A percentile compares a stretch with the other conserved stretches of the same genome.
These are phyloP conservation scores for Malassezia sp. DNA, from an alignment of 1,284 basidiomycete genomes.

Conservation along the genomic window DNA sequence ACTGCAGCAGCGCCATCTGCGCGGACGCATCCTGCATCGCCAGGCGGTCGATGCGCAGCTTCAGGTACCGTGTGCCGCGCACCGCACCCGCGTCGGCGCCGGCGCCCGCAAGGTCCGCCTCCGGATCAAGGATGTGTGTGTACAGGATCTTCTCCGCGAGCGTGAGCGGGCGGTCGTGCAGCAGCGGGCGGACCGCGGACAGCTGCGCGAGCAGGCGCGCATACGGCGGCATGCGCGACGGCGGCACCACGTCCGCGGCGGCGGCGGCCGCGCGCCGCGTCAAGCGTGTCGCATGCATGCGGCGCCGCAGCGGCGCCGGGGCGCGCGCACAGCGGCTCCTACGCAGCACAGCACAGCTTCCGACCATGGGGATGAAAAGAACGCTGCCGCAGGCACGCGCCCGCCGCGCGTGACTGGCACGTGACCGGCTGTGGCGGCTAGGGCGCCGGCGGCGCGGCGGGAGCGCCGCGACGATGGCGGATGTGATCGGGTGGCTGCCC, in stretches of 20 bases:
- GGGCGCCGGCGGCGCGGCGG: background rate
- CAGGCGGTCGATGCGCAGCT: constrained; percentile 79
- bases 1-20: constrained; percentile 98
- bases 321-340: too few relatives aligned
- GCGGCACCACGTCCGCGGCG: constrained; percentile 21
- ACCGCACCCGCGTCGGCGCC: constrained; percentile 52
- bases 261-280: too few relatives aligned
- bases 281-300: constrained; percentile 1
- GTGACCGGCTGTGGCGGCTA: background rate
- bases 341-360: too few relatives aligned
- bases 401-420: background rate
- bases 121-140: constrained; percentile 75
- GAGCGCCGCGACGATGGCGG: constrained; percentile 4
- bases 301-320: too few relatives aligned
- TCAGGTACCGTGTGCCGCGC: constrained; percentile 79
- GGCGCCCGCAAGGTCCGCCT: constrained; percentile 56
- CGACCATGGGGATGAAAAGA: too few relatives aligned
- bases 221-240: constrained; percentile 62
- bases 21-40: constrained; percentile 99
- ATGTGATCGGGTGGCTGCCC: constrained; percentile 3
- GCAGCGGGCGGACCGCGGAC: constrained; percentile 58
- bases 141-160: constrained; percentile 97
- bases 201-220: constrained; percentile 63
- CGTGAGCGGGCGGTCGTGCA: constrained; percentile 74
- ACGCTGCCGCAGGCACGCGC: background rate